Percentiles rank a stretch among this genome's conserved stretches.
Evolutionary conservation across 345 rosid species (phyloP).

Genomic region (Citrus sp.): DNA sequence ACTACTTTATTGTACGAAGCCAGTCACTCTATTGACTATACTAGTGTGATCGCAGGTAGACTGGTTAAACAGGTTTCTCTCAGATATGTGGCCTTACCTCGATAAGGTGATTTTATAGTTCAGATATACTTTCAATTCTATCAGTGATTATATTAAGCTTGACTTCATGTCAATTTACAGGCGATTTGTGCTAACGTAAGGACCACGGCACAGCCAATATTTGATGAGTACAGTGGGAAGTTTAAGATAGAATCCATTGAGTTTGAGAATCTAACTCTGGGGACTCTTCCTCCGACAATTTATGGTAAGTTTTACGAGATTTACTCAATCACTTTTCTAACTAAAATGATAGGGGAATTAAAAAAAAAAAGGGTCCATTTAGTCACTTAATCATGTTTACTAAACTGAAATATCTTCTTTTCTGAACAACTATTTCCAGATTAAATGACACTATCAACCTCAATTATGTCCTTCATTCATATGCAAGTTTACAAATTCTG

Average conservation of each 20-base stretch:
- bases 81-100: slow-evolving; percentile 71
- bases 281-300: slow-evolving; percentile 64
- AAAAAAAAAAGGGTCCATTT: not conserved
- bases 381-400: not conserved
- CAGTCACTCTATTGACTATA: not conserved
- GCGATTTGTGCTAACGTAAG: slow-evolving; percentile 50
- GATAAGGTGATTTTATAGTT: slow-evolving; percentile 47
- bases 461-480: not conserved
- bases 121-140: slow-evolving; percentile 8
- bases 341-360: not conserved
- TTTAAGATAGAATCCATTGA: slow-evolving; percentile 49
- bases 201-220: slow-evolving; percentile 46
- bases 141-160: not conserved
- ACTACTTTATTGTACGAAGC: not conserved
- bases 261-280: slow-evolving; percentile 54
- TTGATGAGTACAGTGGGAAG: slow-evolving; percentile 56
- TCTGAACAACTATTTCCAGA: not conserved
- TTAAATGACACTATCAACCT: not conserved
- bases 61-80: slow-evolving; percentile 67
- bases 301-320: slow-evolving; percentile 36
- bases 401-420: not conserved
- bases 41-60: slow-evolving; percentile 47
- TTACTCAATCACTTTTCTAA: not conserved
- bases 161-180: slow-evolving; percentile 27
- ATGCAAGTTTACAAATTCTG: not conserved